Evolutionary conservation across 1,139 yeast genomes (phyloP).

Genomic region (Casaregolazyma suthepensis): DNA sequence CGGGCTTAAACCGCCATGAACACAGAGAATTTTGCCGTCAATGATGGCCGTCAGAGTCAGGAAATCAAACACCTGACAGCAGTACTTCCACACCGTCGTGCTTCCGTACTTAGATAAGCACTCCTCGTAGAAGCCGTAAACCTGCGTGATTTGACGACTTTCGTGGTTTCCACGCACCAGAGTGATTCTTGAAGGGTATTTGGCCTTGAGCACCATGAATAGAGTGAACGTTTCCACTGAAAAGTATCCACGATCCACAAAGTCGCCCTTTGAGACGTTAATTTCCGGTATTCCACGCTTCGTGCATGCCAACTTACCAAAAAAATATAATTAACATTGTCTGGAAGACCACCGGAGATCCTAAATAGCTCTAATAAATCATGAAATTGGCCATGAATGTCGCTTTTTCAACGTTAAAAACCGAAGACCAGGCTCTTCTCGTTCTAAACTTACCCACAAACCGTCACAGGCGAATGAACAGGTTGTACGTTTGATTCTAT

Average conservation of each 20-base stretch:
- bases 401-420: slow-evolving; percentile 30
- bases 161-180: slow-evolving; percentile 93
- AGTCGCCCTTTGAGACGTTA: slow-evolving; percentile 56
- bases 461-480: slow-evolving; percentile 95
- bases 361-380: slow-evolving; percentile 87
- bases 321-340: slow-evolving; percentile 66
- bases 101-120: slow-evolving; percentile 89
- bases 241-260: slow-evolving; percentile 95
- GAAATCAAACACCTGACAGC: slow-evolving; percentile 94
- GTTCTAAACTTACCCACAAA: slow-evolving; percentile 57
- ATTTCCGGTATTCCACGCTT: background rate
- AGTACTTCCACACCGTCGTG: slow-evolving; percentile 96
- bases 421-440: background rate
- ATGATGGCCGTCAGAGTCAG: slow-evolving; percentile 89
- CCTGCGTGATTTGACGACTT: slow-evolving; percentile 91
- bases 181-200: slow-evolving; percentile 77
- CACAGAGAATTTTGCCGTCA: slow-evolving; percentile 89
- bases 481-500: slow-evolving; percentile 89
- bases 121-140: slow-evolving; percentile 89
- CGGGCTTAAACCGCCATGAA: slow-evolving; percentile 96
- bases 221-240: slow-evolving; percentile 88
- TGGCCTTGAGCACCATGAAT: slow-evolving; percentile 80
- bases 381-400: slow-evolving; percentile 97
- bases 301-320: slow-evolving; percentile 30
- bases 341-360: slow-evolving; percentile 92